Evolutionary conservation across 164 flowering plant species (phyloP).

Genomic region (Dillenia suffruticosa): DNA sequence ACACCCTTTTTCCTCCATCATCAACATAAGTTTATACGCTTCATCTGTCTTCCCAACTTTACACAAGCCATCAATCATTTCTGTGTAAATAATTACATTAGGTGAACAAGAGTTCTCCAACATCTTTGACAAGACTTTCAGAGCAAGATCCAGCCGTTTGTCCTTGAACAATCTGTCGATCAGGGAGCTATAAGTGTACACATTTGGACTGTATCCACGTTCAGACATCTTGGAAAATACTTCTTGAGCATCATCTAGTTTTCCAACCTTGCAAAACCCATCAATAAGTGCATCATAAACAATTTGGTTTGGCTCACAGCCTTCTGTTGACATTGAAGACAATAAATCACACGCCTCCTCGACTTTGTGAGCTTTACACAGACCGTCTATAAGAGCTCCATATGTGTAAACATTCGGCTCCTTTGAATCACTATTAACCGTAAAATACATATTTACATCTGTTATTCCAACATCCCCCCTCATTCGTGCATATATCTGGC

Average conservation of each 20-base stretch:
- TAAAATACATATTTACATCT: slow-evolving; percentile 63
- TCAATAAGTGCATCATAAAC: slow-evolving; percentile 93
- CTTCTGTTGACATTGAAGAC: slow-evolving; percentile 54
- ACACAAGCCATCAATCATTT: slow-evolving; percentile 88
- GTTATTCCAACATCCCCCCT: slow-evolving; percentile 30
- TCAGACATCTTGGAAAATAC: slow-evolving; percentile 69
- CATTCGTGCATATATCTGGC: slow-evolving; percentile 72
- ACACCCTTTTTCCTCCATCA: slow-evolving; percentile 94
- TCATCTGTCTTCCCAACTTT: slow-evolving; percentile 86
- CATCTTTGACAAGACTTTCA: slow-evolving; percentile 83
- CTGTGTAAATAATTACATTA: slow-evolving; percentile 84
- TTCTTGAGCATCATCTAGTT: slow-evolving; percentile 79
- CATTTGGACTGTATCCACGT: slow-evolving; percentile 60
- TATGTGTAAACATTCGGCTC: slow-evolving; percentile 80
- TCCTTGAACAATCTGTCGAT: slow-evolving; percentile 84
- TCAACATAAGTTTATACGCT: slow-evolving; percentile 67
- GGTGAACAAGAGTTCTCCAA: slow-evolving; percentile 77
- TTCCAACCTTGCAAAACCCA: slow-evolving; percentile 90
- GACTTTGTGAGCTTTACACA: slow-evolving; percentile 80
- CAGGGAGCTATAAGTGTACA: slow-evolving; percentile 76
- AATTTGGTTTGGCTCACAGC: slow-evolving; percentile 75
- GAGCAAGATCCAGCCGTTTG: slow-evolving; percentile 75
- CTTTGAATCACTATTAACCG: slow-evolving; percentile 14
- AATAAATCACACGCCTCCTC: slow-evolving; percentile 67
- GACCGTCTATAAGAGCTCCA: slow-evolving; percentile 91